phyloP scores from a whole-genome alignment of 176 grass and related monocot genomes.

The Oryza coarctata region DNA sequence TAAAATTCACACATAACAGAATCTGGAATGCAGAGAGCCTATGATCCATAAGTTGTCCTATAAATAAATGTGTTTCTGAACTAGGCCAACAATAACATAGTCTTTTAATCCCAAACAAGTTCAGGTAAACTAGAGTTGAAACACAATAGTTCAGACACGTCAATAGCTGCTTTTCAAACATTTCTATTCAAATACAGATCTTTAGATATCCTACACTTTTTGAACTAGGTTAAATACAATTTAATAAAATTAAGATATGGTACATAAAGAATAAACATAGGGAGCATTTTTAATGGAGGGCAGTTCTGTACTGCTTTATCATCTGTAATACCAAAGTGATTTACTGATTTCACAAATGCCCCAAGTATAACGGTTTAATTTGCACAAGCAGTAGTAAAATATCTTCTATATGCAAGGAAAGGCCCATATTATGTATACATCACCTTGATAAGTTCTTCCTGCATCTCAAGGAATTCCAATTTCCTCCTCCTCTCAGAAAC shows the following conservation, averaged over 20 bases:
- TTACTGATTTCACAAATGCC: neutral
- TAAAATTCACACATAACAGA: constrained; percentile 5
- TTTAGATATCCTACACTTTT: no score
- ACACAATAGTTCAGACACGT: no score
- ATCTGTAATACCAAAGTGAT: neutral
- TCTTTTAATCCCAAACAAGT: no score
- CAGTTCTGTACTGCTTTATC: constrained; percentile 21
- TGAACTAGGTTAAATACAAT: neutral
- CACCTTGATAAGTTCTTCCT: constrained; percentile 99
- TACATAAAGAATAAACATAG: neutral
- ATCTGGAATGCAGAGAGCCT: constrained; percentile 7
- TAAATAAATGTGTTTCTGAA: constrained; percentile 11
- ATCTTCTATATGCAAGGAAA: constrained; percentile 20
- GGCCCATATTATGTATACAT: neutral
- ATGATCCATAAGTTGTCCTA: neutral
- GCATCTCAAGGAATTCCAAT: constrained; percentile 98
- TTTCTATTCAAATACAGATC: no score
- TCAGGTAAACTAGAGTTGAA: no score
- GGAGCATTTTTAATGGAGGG: neutral
- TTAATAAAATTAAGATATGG: neutral
- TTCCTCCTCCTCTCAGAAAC: constrained; percentile 94
- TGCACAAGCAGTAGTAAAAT: constrained; percentile 13
- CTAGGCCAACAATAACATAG: no score
- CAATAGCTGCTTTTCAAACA: no score
- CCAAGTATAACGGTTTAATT: constrained; percentile 26